phyloP scores from a whole-genome alignment of 192 early-diverging fungal genomes.

The Chytriomyces confervae region DNA sequence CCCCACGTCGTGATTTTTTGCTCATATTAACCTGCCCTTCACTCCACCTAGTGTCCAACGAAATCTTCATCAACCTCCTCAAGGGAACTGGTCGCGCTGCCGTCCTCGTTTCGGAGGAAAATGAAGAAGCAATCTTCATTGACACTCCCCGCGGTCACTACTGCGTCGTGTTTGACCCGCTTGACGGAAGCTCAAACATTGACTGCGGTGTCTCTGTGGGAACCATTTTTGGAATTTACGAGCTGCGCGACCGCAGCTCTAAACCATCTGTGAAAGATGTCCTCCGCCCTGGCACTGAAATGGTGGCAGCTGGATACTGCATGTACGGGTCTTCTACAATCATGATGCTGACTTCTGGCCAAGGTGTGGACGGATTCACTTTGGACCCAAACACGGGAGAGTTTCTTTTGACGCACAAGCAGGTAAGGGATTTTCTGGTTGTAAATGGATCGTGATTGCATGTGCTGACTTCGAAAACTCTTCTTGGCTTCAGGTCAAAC shows the following conservation, averaged over 20 bases:
- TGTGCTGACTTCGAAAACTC: background rate
- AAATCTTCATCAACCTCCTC: constrained; percentile 97
- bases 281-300: constrained; percentile 86
- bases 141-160: constrained; percentile 84
- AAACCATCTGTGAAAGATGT: constrained; percentile 69
- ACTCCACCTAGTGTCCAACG: constrained; percentile 72
- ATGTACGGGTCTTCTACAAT: constrained; percentile 90
- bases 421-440: constrained; percentile 59
- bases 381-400: constrained; percentile 96
- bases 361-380: constrained; percentile 91
- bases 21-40: no score
- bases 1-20: no score
- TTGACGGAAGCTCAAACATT: constrained; percentile 97
- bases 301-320: constrained; percentile 94
- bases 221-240: constrained; percentile 99
- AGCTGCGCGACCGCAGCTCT: constrained; percentile 63
- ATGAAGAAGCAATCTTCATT: constrained; percentile 91
- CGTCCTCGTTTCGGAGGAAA: constrained; percentile 96
- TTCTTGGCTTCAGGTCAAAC: constrained; percentile 49
- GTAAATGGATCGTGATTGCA: background rate
- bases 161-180: constrained; percentile 96
- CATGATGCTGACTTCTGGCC: constrained; percentile 71
- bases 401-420: constrained; percentile 96
- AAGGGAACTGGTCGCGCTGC: constrained; percentile 86
- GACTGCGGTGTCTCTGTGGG: constrained; percentile 98